Conservation (phyloP, 495 filamentous ascomycete species). For the Aspergillus saccharolyticus region DNA sequence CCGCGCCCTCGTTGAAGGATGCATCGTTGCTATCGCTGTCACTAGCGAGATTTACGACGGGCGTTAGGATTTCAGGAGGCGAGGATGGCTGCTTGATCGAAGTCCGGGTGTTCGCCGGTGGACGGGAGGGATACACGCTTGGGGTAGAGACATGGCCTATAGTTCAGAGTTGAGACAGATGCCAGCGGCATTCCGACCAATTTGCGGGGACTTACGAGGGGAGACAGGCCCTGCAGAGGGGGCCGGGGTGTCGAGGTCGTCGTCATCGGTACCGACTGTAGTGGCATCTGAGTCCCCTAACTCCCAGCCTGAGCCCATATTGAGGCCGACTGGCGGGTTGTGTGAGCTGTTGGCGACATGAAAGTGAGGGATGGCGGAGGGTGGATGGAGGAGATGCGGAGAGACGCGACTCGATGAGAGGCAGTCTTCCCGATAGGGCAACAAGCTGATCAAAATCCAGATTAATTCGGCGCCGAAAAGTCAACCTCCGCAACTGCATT, state of each 20-base stretch:
- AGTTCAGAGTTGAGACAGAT: not conserved
- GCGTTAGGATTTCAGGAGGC: slow-evolving; percentile 14
- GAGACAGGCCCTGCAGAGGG: slow-evolving; percentile 15
- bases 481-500: slow-evolving; percentile 9
- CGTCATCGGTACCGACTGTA: slow-evolving; percentile 34
- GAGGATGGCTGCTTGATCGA: slow-evolving; percentile 11
- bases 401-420: not conserved
- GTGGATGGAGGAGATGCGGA: slow-evolving; percentile 8
- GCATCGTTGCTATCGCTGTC: slow-evolving; percentile 34
- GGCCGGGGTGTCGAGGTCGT: slow-evolving; percentile 34
- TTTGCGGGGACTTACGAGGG: slow-evolving; percentile 7
- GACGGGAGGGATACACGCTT: not conserved
- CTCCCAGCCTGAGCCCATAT: slow-evolving; percentile 20
- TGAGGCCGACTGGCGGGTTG: not conserved
- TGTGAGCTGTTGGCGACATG: not conserved
- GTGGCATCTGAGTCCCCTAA: slow-evolving; percentile 22
- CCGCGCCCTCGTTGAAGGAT: slow-evolving; percentile 43
- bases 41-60: slow-evolving; percentile 15
- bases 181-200: not conserved
- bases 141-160: not conserved
- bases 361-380: not conserved
- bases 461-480: slow-evolving; percentile 16
- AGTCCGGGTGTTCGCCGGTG: not conserved
- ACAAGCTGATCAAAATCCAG: slow-evolving; percentile 17
- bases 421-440: slow-evolving; percentile 15